Conservation (phyloP, 1,284 basidiomycete species). For the Exsudoporus floridanus region DNA sequence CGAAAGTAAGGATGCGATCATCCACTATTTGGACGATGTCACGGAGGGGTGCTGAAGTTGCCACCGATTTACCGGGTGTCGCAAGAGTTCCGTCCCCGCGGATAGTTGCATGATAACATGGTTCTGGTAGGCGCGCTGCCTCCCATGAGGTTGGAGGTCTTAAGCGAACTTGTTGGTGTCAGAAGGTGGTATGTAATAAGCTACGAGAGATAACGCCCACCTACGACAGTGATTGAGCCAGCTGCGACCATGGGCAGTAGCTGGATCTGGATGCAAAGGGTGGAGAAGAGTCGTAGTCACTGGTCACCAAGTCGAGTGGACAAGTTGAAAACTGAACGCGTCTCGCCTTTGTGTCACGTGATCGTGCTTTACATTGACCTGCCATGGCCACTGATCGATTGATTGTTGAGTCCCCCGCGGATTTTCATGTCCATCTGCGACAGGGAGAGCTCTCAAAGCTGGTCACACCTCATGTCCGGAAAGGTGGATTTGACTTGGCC, state of each 20-base stretch:
- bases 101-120: conserved; percentile 64
- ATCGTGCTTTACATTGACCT: conserved; percentile 23
- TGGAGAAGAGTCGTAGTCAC: background rate
- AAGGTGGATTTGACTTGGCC: conserved; percentile 88
- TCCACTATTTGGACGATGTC: conserved; percentile 79
- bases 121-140: conserved; percentile 73
- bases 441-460: conserved; percentile 83
- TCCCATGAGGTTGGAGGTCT: conserved; percentile 87
- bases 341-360: conserved; percentile 26
- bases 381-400: conserved; percentile 28
- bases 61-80: conserved; percentile 53
- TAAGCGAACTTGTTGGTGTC: conserved; percentile 70
- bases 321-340: conserved; percentile 39
- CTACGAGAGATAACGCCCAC: conserved; percentile 39
- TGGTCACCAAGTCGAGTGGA: background rate
- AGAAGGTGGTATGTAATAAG: background rate
- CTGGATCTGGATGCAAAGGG: conserved; percentile 5
- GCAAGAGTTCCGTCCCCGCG: conserved; percentile 83
- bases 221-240: conserved; percentile 85
- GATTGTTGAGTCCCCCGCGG: conserved; percentile 71
- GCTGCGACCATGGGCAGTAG: conserved; percentile 64
- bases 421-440: conserved; percentile 97
- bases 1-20: conserved; percentile 91
- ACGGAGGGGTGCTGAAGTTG: conserved; percentile 57
- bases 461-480: conserved; percentile 87